These are phyloP conservation scores for Cicer chorassanicum DNA, from an alignment of 306 rosid genomes.

Conservation along the genomic window DNA sequence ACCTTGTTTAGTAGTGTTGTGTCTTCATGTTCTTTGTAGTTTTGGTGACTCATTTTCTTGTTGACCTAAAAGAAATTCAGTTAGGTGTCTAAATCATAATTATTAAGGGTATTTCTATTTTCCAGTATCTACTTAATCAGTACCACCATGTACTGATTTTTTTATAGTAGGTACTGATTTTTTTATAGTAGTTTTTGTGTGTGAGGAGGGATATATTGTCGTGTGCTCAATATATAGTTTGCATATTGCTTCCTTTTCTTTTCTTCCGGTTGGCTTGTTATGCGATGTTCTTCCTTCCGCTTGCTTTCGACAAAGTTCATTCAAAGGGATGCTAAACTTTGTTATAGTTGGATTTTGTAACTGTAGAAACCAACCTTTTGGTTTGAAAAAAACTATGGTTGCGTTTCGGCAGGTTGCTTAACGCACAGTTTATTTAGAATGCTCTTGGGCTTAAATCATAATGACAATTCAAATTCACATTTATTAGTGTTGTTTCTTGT, in stretches of 20 bases:
- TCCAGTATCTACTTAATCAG: too few species aligned
- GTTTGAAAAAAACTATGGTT: slow-evolving; percentile 36
- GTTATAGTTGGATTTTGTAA: slow-evolving; percentile 1
- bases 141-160: neutral
- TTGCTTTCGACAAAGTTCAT: slow-evolving; percentile 29
- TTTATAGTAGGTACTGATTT: neutral
- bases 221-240: neutral
- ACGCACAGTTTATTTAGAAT: slow-evolving; percentile 30
- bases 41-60: slow-evolving; percentile 9
- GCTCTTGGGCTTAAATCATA: slow-evolving; percentile 10
- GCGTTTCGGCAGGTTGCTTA: slow-evolving; percentile 27
- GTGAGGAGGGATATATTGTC: neutral
- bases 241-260: neutral
- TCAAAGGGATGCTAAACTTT: neutral
- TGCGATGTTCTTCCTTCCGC: slow-evolving; percentile 26
- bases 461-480: slow-evolving; percentile 27
- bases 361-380: neutral
- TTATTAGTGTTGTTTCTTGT: neutral
- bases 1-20: slow-evolving; percentile 16
- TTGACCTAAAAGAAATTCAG: slow-evolving; percentile 29
- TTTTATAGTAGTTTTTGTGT: too few species aligned
- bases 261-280: neutral
- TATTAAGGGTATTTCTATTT: neutral
- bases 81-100: slow-evolving; percentile 15
- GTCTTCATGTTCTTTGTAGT: neutral